A percentile compares a stretch with the other conserved stretches of the same genome.
These are phyloP conservation scores for Prunus armeniaca DNA, from an alignment of 306 rosid genomes.

Conservation along the genomic window DNA sequence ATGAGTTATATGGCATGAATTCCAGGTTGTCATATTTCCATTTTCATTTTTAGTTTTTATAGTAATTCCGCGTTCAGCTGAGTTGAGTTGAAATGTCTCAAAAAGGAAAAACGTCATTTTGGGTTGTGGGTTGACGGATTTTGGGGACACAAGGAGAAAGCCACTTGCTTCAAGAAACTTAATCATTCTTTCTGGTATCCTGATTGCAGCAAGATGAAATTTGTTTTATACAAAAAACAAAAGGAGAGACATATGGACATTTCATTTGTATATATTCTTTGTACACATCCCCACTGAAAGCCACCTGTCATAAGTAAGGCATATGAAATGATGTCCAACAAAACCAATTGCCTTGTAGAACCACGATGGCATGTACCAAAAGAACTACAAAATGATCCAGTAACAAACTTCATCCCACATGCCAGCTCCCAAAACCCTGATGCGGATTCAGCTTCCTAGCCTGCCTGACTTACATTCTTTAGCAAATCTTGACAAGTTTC, in stretches of 20 bases:
- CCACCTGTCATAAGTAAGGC: neutral
- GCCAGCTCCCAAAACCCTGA: constrained; percentile 12
- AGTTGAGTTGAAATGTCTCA: no score
- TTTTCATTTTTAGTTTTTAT: no score
- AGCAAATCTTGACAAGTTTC: constrained; percentile 12
- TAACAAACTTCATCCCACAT: constrained; percentile 17
- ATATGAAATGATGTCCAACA: neutral
- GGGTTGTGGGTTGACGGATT: no score
- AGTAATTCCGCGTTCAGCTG: no score
- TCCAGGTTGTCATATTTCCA: no score
- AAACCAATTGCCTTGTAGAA: constrained; percentile 10
- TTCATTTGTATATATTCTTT: constrained; percentile 30
- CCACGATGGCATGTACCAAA: constrained; percentile 13
- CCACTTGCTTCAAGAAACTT: neutral
- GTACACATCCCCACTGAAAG: constrained; percentile 25
- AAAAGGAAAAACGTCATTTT: no score
- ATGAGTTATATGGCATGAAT: no score
- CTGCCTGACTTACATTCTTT: constrained; percentile 14
- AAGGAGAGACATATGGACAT: constrained; percentile 19
- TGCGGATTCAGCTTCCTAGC: neutral
- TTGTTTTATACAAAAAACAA: neutral
- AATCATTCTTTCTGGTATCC: neutral
- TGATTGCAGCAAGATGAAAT: neutral
- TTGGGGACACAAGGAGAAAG: no score
- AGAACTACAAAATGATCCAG: constrained; percentile 31